Evolutionary conservation across 352 stramenopile species (phyloP), one percentile per base, ranked within the genome.

Genomic region (Phytopythium litorale): DNA sequence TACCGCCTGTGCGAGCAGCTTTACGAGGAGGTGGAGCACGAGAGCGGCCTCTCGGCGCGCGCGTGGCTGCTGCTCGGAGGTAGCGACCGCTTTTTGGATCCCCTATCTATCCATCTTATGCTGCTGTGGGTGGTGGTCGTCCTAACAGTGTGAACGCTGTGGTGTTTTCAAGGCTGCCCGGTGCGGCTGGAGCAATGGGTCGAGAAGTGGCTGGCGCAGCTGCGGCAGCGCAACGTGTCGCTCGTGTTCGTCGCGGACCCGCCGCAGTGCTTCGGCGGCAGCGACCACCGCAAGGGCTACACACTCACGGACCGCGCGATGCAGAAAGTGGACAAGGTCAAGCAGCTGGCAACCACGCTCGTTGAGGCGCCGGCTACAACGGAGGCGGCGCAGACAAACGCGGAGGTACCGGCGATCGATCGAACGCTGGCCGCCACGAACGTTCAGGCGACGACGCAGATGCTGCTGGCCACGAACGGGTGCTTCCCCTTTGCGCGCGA

Each of bases 401-500:
- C 33, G 8, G 19, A 58, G 16, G 19, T 15, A 3, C 4, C 11
- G 46, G 23, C 1, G 21, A n/a, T 4, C 8, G 21, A 33, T 18
- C 19, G 48, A 19, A 56, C 58, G 21, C 32, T 70, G 25, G 33
- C 49, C 2, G 55, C 58, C 7, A 38, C 56, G 23, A 62, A 70
- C 21, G 53, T 53, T 1, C 48, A 51, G 7, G 40, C 28, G 43
- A 64, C 76, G 3, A 65, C 58, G 18, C 73, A 65, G 32, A 71
- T 73, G 19, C 65, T 91, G n/a, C 67, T 82, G 8, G 78, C 84
- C 42, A 82, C 75, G 16, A 89, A 93, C 55, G 72, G 81, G 13
- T 76, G 78, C n/a, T 93, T 92, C 53, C 79, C 80, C 13, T 89
- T 95, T 62, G 84, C 87, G 12, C 65, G 83, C 25, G 80, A 91